Base-by-base conservation (phyloP, 2,329 filamentous ascomycete species). In the Chaetomiaceae sp. region DNA sequence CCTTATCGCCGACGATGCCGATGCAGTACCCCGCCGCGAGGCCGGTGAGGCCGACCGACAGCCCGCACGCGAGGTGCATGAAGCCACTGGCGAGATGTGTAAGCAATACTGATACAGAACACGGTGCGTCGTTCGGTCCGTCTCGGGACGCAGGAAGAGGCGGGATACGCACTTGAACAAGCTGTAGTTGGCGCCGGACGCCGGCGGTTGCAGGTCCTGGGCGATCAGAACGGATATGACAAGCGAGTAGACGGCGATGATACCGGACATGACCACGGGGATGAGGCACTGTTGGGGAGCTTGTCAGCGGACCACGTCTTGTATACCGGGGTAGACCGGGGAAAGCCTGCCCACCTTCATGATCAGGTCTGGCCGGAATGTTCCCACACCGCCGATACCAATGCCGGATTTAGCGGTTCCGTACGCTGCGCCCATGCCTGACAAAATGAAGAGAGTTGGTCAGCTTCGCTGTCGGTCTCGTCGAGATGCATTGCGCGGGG, bases 211-310 rank as follows among this genome's bases (percentile, higher is more conserved):
- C 68, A 97, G 83, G 68, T 96, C 89, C 70, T 89, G 86, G 50
- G 90, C 89, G 68, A 99, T 99, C 61, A 99, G 82, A 65, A 99
- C 93, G 16, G 92, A 87, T 61, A 99, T 91, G 64, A 99, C 93
- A 62, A 99, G 87, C 45, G 91, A 89, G 74, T 99, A 99, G 60
- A 99, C 93, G 52, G 93, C 93, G 65, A 99, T 89, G 68, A 99
- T 99, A 82, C 93, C 93, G 62, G 93, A 95, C 93, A 99, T 99
- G 76, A 99, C 85, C 59, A 93, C 87, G 56, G 88, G 87, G 61
- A 92, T 91, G 47, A 92, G 75, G 51, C 86, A 91, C 87, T 90
- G 62, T 30, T 10, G 5, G 3, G 60, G 53, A 23, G 25, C 27
- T 20, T 37, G 27, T 48, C 37, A 53, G 48, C 47, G 30, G 14